Evolutionary conservation across 106 monocot genomes (phyloP).

Genomic region (Agapanthus africanus): DNA sequence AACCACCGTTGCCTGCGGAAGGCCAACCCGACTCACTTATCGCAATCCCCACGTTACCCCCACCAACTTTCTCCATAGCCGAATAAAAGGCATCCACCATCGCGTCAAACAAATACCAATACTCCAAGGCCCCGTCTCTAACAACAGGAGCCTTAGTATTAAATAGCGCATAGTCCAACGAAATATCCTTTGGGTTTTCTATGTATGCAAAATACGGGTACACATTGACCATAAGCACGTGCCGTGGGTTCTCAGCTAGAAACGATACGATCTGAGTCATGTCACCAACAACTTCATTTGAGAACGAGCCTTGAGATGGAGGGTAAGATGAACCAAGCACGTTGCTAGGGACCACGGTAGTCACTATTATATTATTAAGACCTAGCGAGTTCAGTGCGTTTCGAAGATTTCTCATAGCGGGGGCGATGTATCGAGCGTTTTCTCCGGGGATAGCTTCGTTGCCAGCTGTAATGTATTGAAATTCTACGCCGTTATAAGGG

Average conservation of each 20-base stretch:
- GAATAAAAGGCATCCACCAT: constrained; percentile 19
- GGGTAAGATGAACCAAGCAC: constrained; percentile 12
- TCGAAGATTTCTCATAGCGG: too few species aligned
- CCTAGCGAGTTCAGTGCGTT: not conserved
- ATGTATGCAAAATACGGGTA: constrained; percentile 28
- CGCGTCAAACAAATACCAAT: constrained; percentile 26
- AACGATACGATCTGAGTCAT: not conserved
- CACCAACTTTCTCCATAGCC: constrained; percentile 26
- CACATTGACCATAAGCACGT: constrained; percentile 7
- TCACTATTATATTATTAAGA: not conserved
- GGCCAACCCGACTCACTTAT: constrained; percentile 31
- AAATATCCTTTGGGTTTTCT: not conserved
- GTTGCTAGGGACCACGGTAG: constrained; percentile 3
- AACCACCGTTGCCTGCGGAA: constrained; percentile 17
- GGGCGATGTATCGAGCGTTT: too few species aligned
- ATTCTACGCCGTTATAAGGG: not conserved
- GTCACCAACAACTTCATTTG: not conserved
- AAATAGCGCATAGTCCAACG: constrained; percentile 12
- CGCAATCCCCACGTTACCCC: not conserved
- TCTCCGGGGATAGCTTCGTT: too few species aligned
- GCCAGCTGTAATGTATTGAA: constrained; percentile 16
- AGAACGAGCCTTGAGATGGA: constrained; percentile 14
- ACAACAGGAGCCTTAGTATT: not conserved
- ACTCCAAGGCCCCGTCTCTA: constrained; percentile 10
- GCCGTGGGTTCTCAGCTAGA: not conserved